Percentiles rank a stretch among this genome's conserved stretches.
Conservation (phyloP, 2,329 filamentous ascomycete species). For the Epichloe uncinata region DNA sequence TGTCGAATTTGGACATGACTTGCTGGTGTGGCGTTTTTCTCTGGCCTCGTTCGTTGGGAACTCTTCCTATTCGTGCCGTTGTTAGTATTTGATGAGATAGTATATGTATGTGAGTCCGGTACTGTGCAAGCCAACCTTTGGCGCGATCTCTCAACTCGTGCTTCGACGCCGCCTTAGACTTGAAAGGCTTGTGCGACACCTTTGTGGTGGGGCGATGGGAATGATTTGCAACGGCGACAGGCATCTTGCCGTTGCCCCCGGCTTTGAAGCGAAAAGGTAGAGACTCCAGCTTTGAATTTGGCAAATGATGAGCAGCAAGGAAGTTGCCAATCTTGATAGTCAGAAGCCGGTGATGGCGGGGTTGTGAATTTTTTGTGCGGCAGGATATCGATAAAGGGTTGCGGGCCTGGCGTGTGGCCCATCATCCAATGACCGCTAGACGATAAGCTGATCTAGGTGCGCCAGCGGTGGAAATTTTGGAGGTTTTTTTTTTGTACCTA, state of each 20-base stretch:
- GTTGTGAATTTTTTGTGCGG: slow-evolving; percentile 26
- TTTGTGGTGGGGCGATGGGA: slow-evolving; percentile 93
- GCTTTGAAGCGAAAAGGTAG: slow-evolving; percentile 83
- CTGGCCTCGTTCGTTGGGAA: slow-evolving; percentile 56
- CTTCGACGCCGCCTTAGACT: slow-evolving; percentile 83
- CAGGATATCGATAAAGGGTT: slow-evolving; percentile 21
- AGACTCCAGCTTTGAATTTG: slow-evolving; percentile 44
- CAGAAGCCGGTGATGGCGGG: slow-evolving; percentile 17
- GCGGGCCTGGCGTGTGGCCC: background rate
- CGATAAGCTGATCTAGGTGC: slow-evolving; percentile 15
- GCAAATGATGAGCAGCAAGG: background rate
- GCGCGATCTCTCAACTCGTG: slow-evolving; percentile 68
- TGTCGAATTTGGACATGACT: slow-evolving; percentile 93
- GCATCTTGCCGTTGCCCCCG: slow-evolving; percentile 61
- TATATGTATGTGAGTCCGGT: background rate
- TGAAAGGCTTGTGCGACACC: slow-evolving; percentile 76
- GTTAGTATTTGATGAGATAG: background rate
- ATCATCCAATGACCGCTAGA: slow-evolving; percentile 12
- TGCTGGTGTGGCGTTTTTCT: slow-evolving; percentile 90
- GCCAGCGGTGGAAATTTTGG: slow-evolving; percentile 22
- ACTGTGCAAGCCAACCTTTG: slow-evolving; percentile 48
- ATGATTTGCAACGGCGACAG: slow-evolving; percentile 52
- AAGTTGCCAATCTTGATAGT: background rate
- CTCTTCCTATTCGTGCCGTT: slow-evolving; percentile 48
- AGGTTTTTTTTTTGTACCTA: slow-evolving; percentile 8